phyloP scores from a whole-genome alignment of 805 yeast species.

The Myxozyma melibiosi region DNA sequence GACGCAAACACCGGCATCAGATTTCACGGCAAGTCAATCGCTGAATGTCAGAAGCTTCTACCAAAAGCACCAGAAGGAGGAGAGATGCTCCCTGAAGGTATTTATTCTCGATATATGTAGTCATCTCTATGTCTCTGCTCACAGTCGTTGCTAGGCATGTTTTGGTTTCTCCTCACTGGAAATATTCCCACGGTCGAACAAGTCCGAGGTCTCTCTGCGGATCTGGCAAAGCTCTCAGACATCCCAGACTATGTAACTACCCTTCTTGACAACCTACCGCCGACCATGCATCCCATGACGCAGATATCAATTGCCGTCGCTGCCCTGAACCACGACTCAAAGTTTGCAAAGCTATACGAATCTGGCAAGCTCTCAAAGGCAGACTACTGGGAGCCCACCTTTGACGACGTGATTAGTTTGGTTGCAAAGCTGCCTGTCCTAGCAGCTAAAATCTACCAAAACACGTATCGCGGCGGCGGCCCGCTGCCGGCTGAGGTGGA shows the following conservation, averaged over 20 bases:
- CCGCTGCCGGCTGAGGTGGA: slow-evolving; percentile 54
- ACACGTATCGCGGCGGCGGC: slow-evolving; percentile 54
- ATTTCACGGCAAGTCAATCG: slow-evolving; percentile 75
- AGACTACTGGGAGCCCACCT: slow-evolving; percentile 74
- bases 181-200: slow-evolving; percentile 65
- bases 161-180: slow-evolving; percentile 79
- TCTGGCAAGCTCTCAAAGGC: slow-evolving; percentile 61
- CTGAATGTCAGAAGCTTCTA: slow-evolving; percentile 65
- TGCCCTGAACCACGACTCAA: slow-evolving; percentile 70
- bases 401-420: slow-evolving; percentile 69
- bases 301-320: slow-evolving; percentile 76
- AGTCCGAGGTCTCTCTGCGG: slow-evolving; percentile 57
- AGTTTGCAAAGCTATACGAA: slow-evolving; percentile 72
- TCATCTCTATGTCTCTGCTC: neutral
- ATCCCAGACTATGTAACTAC: slow-evolving; percentile 66
- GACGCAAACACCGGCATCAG: slow-evolving; percentile 77
- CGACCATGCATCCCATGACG: slow-evolving; percentile 79
- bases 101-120: neutral
- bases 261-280: slow-evolving; percentile 64
- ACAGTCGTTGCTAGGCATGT: slow-evolving; percentile 46
- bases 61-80: slow-evolving; percentile 59
- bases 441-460: slow-evolving; percentile 74
- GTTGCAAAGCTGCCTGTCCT: slow-evolving; percentile 74
- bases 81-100: slow-evolving; percentile 71
- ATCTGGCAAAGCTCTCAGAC: slow-evolving; percentile 64